Percentiles rank a stretch among this genome's conserved stretches.
phyloP scores from a whole-genome alignment of 805 yeast species.

The Lachancea mirantina region DNA sequence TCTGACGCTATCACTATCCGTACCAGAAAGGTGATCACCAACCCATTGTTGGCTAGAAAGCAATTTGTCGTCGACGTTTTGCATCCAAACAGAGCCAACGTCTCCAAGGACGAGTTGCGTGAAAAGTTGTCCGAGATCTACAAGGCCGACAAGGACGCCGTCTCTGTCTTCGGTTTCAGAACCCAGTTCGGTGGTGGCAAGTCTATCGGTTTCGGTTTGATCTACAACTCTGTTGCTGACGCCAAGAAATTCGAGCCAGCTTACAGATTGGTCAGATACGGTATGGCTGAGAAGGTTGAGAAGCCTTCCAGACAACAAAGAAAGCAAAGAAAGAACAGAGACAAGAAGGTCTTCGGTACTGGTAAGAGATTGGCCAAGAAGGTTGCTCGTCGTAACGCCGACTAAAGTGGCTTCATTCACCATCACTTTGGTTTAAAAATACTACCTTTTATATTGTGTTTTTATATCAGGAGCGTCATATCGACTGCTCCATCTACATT shows the following conservation, averaged over 20 bases:
- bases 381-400: slow-evolving; percentile 85
- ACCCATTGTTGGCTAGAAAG: slow-evolving; percentile 99
- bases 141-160: slow-evolving; percentile 90
- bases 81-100: slow-evolving; percentile 99
- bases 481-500: too few species aligned
- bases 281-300: slow-evolving; percentile 92
- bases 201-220: slow-evolving; percentile 98
- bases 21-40: slow-evolving; percentile 97
- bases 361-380: slow-evolving; percentile 90
- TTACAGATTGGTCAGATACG: slow-evolving; percentile 99
- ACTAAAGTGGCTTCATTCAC: slow-evolving; percentile 36
- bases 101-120: slow-evolving; percentile 98
- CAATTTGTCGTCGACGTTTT: slow-evolving; percentile 99
- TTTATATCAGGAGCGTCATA: slow-evolving; percentile 4
- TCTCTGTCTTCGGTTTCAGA: slow-evolving; percentile 98
- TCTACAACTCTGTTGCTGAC: slow-evolving; percentile 96
- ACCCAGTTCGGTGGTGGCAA: slow-evolving; percentile 99
- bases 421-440: slow-evolving; percentile 5
- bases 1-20: slow-evolving; percentile 99
- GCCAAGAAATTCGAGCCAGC: slow-evolving; percentile 98
- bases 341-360: slow-evolving; percentile 98
- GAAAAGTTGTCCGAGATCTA: slow-evolving; percentile 82
- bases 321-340: slow-evolving; percentile 99
- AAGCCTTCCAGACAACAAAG: slow-evolving; percentile 99
- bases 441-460: slow-evolving; percentile 10